Evolutionary conservation across 2,329 filamentous ascomycete genomes (phyloP).

Genomic region (Penicillium nordicum): DNA sequence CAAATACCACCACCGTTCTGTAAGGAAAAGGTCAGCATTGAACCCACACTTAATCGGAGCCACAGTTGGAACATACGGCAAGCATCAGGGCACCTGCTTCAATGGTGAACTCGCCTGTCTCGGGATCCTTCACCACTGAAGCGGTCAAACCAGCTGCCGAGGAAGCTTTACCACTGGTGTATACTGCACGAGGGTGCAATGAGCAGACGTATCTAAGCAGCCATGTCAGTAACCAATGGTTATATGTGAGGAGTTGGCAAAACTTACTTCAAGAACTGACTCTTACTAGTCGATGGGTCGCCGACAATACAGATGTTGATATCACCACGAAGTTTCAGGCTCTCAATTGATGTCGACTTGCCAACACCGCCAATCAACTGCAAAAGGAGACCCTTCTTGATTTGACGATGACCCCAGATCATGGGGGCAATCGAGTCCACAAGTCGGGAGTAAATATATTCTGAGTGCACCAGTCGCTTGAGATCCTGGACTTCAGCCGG

Average conservation of each 20-base stretch:
- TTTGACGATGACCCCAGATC: constrained; percentile 94
- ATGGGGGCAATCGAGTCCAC: constrained; percentile 94
- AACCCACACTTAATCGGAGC: constrained; percentile 7
- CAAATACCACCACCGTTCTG: constrained; percentile 82
- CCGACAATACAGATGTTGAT: constrained; percentile 99
- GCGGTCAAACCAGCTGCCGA: constrained; percentile 96
- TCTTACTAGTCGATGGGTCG: constrained; percentile 95
- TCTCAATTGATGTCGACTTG: constrained; percentile 80
- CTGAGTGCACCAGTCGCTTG: constrained; percentile 87
- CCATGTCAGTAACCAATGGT: not conserved
- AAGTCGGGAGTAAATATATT: constrained; percentile 89
- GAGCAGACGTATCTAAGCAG: constrained; percentile 69
- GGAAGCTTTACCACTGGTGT: constrained; percentile 95
- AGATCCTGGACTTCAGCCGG: constrained; percentile 86
- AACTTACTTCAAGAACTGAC: constrained; percentile 86
- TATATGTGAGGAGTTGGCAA: not conserved
- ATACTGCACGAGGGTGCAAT: constrained; percentile 92
- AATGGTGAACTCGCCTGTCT: constrained; percentile 98
- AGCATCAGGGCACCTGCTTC: constrained; percentile 97
- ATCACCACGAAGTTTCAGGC: constrained; percentile 92
- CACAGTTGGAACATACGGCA: constrained; percentile 50
- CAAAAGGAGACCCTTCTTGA: constrained; percentile 92
- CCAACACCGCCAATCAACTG: constrained; percentile 95
- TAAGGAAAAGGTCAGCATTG: not conserved
- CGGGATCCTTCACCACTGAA: constrained; percentile 94